A percentile compares a stretch with the other conserved stretches of the same genome.
These are phyloP conservation scores for Cryptosporidium canis DNA, from an alignment of 169 alveolate genomes.

Conservation along the genomic window DNA sequence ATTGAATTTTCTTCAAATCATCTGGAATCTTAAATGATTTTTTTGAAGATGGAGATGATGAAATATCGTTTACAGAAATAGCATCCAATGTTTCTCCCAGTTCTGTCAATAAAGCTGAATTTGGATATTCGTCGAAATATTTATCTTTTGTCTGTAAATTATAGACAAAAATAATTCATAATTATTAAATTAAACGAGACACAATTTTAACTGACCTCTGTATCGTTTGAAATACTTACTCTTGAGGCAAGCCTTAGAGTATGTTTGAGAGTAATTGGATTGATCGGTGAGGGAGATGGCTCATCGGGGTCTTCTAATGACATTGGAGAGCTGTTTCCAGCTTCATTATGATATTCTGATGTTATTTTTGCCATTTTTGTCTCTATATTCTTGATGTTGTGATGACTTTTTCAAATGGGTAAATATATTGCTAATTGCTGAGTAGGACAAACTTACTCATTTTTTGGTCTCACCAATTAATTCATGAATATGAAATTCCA, in stretches of 20 bases:
- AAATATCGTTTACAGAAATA: neutral
- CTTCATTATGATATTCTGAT: neutral
- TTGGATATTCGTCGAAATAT: constrained; percentile 3
- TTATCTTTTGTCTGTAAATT: neutral
- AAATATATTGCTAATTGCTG: neutral
- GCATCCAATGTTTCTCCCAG: constrained; percentile 36
- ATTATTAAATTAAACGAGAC: neutral
- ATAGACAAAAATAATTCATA: neutral
- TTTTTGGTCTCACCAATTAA: neutral
- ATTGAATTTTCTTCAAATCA: neutral
- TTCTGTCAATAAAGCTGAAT: constrained; percentile 26
- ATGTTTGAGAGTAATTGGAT: constrained; percentile 67
- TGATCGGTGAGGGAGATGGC: constrained; percentile 72
- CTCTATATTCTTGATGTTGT: neutral
- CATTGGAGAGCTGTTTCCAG: constrained; percentile 32
- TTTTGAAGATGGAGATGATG: constrained; percentile 27
- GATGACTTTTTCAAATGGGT: neutral
- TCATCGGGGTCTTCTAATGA: constrained; percentile 69
- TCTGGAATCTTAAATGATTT: neutral
- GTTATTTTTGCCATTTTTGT: neutral
- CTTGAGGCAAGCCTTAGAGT: constrained; percentile 69
- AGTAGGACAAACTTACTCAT: neutral
- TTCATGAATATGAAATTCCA: neutral
- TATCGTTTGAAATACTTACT: constrained; percentile 22
- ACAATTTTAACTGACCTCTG: constrained; percentile 7